Conservation (phyloP, 768 basidiomycete species). For the Russula sp. region DNA sequence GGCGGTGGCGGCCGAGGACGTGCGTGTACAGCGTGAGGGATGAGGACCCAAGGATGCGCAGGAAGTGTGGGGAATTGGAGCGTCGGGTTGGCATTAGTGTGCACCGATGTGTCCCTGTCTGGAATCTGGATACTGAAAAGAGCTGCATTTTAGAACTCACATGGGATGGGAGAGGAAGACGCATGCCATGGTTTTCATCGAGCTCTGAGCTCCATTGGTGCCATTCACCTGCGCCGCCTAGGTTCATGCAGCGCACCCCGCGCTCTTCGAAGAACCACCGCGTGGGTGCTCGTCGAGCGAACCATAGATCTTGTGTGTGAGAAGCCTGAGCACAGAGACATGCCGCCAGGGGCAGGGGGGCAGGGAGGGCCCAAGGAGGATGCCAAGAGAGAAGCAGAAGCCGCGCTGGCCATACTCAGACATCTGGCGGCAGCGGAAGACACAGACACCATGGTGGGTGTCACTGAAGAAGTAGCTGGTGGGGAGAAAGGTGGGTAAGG, state of each 20-base stretch:
- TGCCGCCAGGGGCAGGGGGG: conserved; percentile 62
- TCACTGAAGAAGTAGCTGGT: conserved; percentile 68
- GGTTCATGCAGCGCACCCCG: conserved; percentile 43
- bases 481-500: not conserved
- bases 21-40: conserved; percentile 75
- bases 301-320: too few relatives aligned
- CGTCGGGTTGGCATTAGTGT: conserved; percentile 43
- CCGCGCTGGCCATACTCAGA: too few relatives aligned
- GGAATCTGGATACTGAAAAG: not conserved
- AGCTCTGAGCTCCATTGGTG: conserved; percentile 64
- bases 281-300: conserved; percentile 47
- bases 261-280: conserved; percentile 60
- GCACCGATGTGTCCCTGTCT: not conserved
- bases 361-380: conserved; percentile 58
- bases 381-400: conserved; percentile 69
- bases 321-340: too few relatives aligned
- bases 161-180: not conserved
- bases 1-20: conserved; percentile 62
- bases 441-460: conserved; percentile 63
- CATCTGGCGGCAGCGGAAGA: too few relatives aligned
- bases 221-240: conserved; percentile 57
- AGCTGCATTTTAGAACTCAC: not conserved
- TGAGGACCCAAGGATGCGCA: conserved; percentile 74
- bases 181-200: conserved; percentile 20
- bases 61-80: conserved; percentile 68